Base-by-base conservation (phyloP, 257 asterid genomes). In the Catharanthus roseus region DNA sequence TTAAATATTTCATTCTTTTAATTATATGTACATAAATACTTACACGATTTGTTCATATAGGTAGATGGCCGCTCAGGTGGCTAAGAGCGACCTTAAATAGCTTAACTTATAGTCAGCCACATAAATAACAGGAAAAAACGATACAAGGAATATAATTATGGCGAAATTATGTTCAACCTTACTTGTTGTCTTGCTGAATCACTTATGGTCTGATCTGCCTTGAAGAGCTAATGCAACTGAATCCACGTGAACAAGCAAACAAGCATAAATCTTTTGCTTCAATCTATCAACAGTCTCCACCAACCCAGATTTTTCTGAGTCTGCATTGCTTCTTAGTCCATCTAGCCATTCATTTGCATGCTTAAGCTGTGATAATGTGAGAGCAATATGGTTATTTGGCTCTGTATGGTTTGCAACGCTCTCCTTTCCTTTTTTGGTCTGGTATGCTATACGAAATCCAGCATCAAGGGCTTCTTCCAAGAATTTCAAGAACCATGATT, bases 201-300 rank as follows among this genome's bases (percentile, higher is more conserved):
- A 78, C 60, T 56, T 64, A 36, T 34, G 70, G 68, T 78, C 78
- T 65, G 29, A 76, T 44, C 63, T 65, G 57, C 73, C 83, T 85
- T 75, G 91, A 71, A 93, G 76, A 74, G 98, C 97, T 76, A 84
- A 76, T 38, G 98, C 95, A 15, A 96, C 98, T 51, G 91, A 87
- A 77, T 89, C 96, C 44, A 89, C 86, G 67, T 93, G 93, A 77
- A 83, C 71, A 62, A 93, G 89, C 90, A 93, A 84, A 63, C 97
- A 93, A 1, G 87, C 72, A 68, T 93, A 92, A 23, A 88, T 84
- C 73, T 90, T 90, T 54, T 88, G 88, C 87, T 93, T 93, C 90
- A 93, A 77, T 41, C 83, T 75, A 33, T 87, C 90, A 42, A 90
- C 57, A n/a, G 62, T 86, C 69, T 83, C 90, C 24, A 72, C 50